Percentiles rank a stretch among this genome's conserved stretches.
Evolutionary conservation across 176 grass and related monocot genomes (phyloP).

Genomic region (Carex littledalei): DNA sequence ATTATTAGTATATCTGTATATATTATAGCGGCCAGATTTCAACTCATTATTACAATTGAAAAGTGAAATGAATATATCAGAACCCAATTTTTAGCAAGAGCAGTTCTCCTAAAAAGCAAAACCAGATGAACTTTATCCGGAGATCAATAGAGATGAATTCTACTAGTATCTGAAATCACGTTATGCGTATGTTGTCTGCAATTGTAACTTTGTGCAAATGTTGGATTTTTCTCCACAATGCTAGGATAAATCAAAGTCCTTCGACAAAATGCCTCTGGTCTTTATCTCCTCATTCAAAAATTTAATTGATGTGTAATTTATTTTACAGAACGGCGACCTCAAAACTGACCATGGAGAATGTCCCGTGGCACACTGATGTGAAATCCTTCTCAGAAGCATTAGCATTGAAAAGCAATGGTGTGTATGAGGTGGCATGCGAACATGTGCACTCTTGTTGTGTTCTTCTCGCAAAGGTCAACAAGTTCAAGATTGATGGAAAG

Average conservation of each 20-base stretch:
- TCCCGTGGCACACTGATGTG: conserved; percentile 94
- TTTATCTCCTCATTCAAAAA: conserved; percentile 5
- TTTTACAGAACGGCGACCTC: conserved; percentile 70
- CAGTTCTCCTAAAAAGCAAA: not conserved
- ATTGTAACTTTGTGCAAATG: not conserved
- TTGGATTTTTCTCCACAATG: not conserved
- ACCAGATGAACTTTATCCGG: not conserved
- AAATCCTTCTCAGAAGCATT: conserved; percentile 80
- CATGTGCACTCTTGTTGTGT: conserved; percentile 97
- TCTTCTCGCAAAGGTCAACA: conserved; percentile 68
- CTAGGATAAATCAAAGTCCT: not conserved
- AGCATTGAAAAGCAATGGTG: conserved; percentile 61
- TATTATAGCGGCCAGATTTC: not conserved
- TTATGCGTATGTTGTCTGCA: not conserved
- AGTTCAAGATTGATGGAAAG: conserved; percentile 80
- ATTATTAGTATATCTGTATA: not conserved
- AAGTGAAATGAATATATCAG: not conserved
- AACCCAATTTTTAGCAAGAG: not conserved
- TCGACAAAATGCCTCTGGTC: not conserved
- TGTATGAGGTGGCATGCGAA: conserved; percentile 85
- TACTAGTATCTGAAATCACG: not conserved
- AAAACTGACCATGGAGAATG: conserved; percentile 99
- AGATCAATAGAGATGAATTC: not conserved
- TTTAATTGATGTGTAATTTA: not conserved
- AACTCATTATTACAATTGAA: not conserved